These are phyloP conservation scores for Aureoboletus auriporus DNA, from an alignment of 768 basidiomycete genomes.

Conservation along the genomic window DNA sequence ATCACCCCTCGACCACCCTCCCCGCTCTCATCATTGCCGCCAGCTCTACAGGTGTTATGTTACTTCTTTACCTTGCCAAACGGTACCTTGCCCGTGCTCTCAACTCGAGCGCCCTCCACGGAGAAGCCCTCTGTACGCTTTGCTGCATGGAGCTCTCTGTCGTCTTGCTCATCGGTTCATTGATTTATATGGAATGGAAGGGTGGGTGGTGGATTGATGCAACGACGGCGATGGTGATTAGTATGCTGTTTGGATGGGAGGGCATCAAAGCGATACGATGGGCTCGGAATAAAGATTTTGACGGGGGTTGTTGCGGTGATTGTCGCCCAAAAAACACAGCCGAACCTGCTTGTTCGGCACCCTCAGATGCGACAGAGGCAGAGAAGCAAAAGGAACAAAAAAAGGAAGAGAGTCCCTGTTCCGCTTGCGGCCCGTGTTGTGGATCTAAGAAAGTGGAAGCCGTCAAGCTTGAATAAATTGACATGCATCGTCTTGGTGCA, in stretches of 20 bases:
- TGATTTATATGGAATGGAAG: conserved; percentile 37
- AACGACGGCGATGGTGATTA: conserved; percentile 39
- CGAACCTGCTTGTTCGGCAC: no score
- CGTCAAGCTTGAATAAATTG: no score
- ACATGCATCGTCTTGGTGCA: no score
- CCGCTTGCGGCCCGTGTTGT: no score
- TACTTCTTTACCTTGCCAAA: conserved; percentile 42
- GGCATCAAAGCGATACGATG: conserved; percentile 41
- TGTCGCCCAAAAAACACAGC: background rate
- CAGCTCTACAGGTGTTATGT: conserved; percentile 35
- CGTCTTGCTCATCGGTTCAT: conserved; percentile 39
- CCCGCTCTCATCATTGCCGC: conserved; percentile 42
- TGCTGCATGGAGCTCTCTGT: conserved; percentile 41
- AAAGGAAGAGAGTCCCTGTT: no score
- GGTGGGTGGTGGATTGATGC: conserved; percentile 49
- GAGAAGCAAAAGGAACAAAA: no score
- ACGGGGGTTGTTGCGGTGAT: conserved; percentile 34
- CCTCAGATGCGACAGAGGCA: no score
- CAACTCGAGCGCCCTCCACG: conserved; percentile 41
- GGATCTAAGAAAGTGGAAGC: no score
- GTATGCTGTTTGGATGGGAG: conserved; percentile 41
- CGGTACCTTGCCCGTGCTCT: conserved; percentile 42
- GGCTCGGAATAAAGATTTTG: conserved; percentile 31
- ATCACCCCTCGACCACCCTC: conserved; percentile 36
- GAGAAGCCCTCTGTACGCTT: conserved; percentile 43